Evolutionary conservation across 345 rosid species (phyloP).

Genomic region (Lagerstroemia speciosa): DNA sequence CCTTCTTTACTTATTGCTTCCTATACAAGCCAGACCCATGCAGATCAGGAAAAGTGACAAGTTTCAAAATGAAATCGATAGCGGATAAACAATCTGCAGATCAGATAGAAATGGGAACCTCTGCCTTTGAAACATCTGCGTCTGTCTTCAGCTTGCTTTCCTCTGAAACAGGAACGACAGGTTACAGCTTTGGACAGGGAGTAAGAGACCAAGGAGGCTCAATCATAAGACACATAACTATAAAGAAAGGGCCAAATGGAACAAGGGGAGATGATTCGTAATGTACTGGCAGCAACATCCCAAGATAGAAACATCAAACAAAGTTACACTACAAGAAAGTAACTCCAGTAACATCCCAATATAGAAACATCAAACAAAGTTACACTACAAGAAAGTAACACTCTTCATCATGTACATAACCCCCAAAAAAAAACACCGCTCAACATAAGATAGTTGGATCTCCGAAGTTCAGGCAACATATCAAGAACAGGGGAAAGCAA

Average conservation of each 20-base stretch:
- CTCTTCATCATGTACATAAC: too few relatives aligned
- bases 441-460: too few relatives aligned
- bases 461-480: too few relatives aligned
- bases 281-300: not conserved
- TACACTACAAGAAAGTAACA: not conserved
- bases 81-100: slow-evolving; percentile 11
- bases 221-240: not conserved
- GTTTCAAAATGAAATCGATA: not conserved
- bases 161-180: slow-evolving; percentile 33
- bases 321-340: not conserved
- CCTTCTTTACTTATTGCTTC: slow-evolving; percentile 28
- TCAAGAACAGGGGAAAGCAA: too few relatives aligned
- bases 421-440: too few relatives aligned
- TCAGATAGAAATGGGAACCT: slow-evolving; percentile 37
- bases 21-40: slow-evolving; percentile 24
- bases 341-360: too few relatives aligned
- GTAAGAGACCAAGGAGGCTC: not conserved
- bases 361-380: not conserved
- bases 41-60: not conserved
- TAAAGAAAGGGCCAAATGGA: not conserved
- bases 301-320: not conserved
- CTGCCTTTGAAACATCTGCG: slow-evolving; percentile 27
- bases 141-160: slow-evolving; percentile 26
- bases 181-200: slow-evolving; percentile 8
- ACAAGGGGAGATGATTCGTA: not conserved